These are phyloP conservation scores for Mimosa pudica DNA, from an alignment of 306 rosid species.

Conservation along the genomic window DNA sequence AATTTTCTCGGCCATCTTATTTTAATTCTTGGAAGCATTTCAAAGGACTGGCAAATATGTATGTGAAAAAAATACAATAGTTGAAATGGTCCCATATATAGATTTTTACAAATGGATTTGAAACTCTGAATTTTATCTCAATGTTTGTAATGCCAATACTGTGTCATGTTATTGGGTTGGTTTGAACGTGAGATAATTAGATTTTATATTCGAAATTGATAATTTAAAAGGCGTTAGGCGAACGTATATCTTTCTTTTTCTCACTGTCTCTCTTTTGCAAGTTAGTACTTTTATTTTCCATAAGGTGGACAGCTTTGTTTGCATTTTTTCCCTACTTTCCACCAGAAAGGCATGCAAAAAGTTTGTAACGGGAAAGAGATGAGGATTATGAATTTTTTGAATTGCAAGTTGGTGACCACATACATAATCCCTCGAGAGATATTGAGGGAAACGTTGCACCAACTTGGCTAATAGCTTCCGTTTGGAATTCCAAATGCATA, in stretches of 20 bases:
- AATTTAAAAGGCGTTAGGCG: conserved; percentile 36
- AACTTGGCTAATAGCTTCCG: background rate
- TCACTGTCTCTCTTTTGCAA: conserved; percentile 16
- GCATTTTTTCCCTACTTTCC: conserved; percentile 37
- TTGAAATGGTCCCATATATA: background rate
- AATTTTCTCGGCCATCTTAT: background rate
- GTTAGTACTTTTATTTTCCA: conserved; percentile 31
- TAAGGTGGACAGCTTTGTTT: conserved; percentile 44
- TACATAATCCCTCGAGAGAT: background rate
- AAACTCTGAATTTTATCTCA: background rate
- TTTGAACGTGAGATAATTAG: conserved; percentile 14
- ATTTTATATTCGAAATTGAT: conserved; percentile 26
- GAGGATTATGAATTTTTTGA: conserved; percentile 6
- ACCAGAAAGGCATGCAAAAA: conserved; percentile 19
- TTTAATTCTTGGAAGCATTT: background rate
- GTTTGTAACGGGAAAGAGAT: conserved; percentile 1
- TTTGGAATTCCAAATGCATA: too few relatives aligned
- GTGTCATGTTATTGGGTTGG: background rate
- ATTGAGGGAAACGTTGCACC: background rate
- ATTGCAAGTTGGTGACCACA: conserved; percentile 5
- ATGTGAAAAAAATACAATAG: background rate
- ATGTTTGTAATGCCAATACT: background rate
- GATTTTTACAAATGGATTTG: background rate
- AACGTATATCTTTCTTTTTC: conserved; percentile 5
- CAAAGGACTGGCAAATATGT: background rate